Evolutionary conservation across 495 filamentous ascomycete genomes (phyloP), one percentile per base, ranked within the genome.

Genomic region (Oidiodendron maius): DNA sequence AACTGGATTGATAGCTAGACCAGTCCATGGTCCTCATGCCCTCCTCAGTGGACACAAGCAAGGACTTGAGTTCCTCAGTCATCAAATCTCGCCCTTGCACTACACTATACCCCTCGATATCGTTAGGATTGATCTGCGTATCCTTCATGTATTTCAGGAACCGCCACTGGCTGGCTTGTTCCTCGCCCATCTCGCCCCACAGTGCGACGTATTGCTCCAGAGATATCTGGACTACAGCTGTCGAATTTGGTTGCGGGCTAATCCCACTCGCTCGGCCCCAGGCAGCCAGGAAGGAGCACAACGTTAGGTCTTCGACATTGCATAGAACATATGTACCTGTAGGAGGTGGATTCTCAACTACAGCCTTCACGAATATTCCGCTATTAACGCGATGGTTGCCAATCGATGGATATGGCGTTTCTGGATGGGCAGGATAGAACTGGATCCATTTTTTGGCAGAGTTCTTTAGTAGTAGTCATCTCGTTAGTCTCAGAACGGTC

Each of bases 131-230:
- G 28, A 30, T 17, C 12, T 13, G n/a, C 43, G 18, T 15, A 4
- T 34, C 43, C 4, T 32, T 5, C 21, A 15, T 13, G 11, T 4
- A 5, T 18, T 32, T 21, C 13, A 47, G 38, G 20, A 37, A 47
- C 32, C 13, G 21, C 44, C 44, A 47, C 21, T 47, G 44, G 38
- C 44, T 47, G 3, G 44, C 9, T 18, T 47, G 44, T 18, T 47
- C 44, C n/a, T 47, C 44, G 9, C 44, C 44, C 44, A 47, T 47
- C 8, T 34, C 8, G 3, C 30, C 44, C 28, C 26, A 47, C 21
- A 47, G 30, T 17, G 9, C 10, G 30, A 3, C 3, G 32, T 47
- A 47, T 13, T 47, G 28, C 28, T 20, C 44, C 8, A 4, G 5
- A 22, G 44, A 47, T 4, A 47, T 15, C 32, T 47, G 26, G 28